A percentile compares a stretch with the other conserved stretches of the same genome.
Evolutionary conservation across 2,329 filamentous ascomycete genomes (phyloP).

Genomic region (Claviceps pazoutovae): DNA sequence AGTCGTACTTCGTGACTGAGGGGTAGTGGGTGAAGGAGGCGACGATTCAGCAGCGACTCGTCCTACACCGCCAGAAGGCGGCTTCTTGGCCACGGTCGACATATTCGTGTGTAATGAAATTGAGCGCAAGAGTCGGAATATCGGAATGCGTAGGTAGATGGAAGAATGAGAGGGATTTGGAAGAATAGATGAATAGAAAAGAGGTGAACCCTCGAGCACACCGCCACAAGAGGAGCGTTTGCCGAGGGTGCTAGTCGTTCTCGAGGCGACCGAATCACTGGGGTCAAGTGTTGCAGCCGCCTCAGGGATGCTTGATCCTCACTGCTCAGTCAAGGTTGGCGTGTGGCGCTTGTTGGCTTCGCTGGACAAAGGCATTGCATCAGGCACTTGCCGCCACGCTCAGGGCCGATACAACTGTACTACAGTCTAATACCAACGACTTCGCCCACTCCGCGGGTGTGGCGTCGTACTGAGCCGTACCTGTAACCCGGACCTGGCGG

Average conservation of each 20-base stretch:
- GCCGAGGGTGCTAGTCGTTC: not conserved
- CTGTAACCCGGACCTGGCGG: not conserved
- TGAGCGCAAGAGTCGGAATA: not conserved
- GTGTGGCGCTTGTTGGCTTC: not conserved
- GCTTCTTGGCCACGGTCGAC: constrained; percentile 41
- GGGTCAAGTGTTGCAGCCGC: not conserved
- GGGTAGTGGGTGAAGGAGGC: constrained; percentile 18
- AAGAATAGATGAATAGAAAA: not conserved
- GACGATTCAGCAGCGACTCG: constrained; percentile 26
- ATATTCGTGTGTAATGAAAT: constrained; percentile 20
- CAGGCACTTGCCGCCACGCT: not conserved
- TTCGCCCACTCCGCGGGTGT: not conserved
- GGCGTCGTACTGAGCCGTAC: not conserved
- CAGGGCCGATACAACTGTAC: not conserved
- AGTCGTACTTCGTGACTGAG: constrained; percentile 24
- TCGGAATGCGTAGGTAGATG: not conserved
- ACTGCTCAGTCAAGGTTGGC: not conserved
- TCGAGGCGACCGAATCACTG: not conserved
- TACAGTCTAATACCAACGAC: not conserved
- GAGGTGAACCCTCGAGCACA: not conserved
- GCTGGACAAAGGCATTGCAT: not conserved
- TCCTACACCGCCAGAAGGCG: constrained; percentile 32
- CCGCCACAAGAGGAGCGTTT: not conserved
- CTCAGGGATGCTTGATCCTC: not conserved
- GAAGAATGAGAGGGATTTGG: not conserved